Conservation (phyloP, 352 stramenopile genomes). For the Phytophthora hibernalis region DNA sequence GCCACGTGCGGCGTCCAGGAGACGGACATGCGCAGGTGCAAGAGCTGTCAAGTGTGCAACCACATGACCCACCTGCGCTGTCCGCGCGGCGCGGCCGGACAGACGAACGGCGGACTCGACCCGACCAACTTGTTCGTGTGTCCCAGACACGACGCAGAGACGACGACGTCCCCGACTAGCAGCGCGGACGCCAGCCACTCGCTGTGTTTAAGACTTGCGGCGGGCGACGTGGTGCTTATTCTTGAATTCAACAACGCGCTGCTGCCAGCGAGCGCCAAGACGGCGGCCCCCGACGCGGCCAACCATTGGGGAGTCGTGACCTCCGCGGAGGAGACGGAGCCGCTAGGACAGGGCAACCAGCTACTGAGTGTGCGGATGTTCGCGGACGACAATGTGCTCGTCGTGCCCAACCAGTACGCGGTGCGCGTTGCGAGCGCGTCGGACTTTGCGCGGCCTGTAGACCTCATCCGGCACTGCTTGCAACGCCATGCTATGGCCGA, state of each 20-base stretch:
- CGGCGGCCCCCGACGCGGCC: constrained; percentile 39
- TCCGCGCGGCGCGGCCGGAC: constrained; percentile 10
- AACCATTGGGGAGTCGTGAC: constrained; percentile 74
- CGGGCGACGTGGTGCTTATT: constrained; percentile 71
- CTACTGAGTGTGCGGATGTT: constrained; percentile 67
- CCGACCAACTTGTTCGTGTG: constrained; percentile 57
- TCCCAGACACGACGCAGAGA: constrained; percentile 39
- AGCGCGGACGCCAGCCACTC: constrained; percentile 45
- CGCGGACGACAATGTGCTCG: constrained; percentile 59
- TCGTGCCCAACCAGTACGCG: constrained; percentile 64
- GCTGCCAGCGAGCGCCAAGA: constrained; percentile 47
- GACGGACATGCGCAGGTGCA: constrained; percentile 56
- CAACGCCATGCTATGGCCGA: constrained; percentile 65
- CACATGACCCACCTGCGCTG: constrained; percentile 60
- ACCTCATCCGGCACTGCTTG: constrained; percentile 59
- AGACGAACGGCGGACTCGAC: constrained; percentile 24
- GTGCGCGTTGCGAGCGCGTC: constrained; percentile 48
- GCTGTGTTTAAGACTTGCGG: constrained; percentile 36
- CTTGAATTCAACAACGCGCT: constrained; percentile 73
- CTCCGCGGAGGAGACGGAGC: constrained; percentile 53
- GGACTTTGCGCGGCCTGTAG: constrained; percentile 46
- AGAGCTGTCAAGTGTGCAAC: constrained; percentile 65
- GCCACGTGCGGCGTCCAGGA: constrained; percentile 51
- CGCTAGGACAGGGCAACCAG: constrained; percentile 53
- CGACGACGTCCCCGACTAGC: constrained; percentile 6